Evolutionary conservation across 768 basidiomycete genomes (phyloP).

Genomic region (Cubamyces sp.): DNA sequence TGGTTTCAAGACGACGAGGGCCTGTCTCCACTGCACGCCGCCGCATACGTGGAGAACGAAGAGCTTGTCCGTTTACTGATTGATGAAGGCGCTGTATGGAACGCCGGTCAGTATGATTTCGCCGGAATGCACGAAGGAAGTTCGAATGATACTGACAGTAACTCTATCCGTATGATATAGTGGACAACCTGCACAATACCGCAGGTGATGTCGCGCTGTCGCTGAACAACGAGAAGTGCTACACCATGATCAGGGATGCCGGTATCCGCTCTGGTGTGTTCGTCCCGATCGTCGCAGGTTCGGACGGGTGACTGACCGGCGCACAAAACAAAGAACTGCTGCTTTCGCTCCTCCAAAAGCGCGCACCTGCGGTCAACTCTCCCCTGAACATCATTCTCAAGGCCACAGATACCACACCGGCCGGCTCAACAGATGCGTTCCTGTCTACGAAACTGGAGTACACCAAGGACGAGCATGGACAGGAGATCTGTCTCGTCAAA

Average conservation of each 20-base stretch:
- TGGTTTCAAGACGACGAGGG: constrained; percentile 91
- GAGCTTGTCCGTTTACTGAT: constrained; percentile 71
- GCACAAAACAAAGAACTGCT: constrained; percentile 61
- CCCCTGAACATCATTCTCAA: constrained; percentile 47
- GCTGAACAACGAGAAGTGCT: constrained; percentile 75
- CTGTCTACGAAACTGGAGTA: constrained; percentile 72
- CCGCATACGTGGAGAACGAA: constrained; percentile 70
- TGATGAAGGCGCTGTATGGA: constrained; percentile 89
- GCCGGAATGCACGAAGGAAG: background rate
- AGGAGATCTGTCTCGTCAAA: constrained; percentile 78
- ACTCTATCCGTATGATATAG: constrained; percentile 39
- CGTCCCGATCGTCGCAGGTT: constrained; percentile 14
- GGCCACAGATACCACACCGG: constrained; percentile 56
- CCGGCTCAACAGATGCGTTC: constrained; percentile 69
- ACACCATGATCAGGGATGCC: constrained; percentile 84
- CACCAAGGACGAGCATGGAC: constrained; percentile 68
- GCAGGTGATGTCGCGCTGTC: constrained; percentile 92
- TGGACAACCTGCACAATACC: constrained; percentile 78
- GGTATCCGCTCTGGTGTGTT: constrained; percentile 85
- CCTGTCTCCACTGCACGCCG: constrained; percentile 85
- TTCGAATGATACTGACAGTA: background rate
- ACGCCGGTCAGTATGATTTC: constrained; percentile 58
- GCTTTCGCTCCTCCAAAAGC: constrained; percentile 61
- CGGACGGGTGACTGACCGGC: background rate
- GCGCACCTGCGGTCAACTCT: constrained; percentile 30